A percentile compares a stretch with the other conserved stretches of the same genome.
Evolutionary conservation across 169 alveolate genomes (phyloP).

Genomic region (Cryptosporidium meleagridis): DNA sequence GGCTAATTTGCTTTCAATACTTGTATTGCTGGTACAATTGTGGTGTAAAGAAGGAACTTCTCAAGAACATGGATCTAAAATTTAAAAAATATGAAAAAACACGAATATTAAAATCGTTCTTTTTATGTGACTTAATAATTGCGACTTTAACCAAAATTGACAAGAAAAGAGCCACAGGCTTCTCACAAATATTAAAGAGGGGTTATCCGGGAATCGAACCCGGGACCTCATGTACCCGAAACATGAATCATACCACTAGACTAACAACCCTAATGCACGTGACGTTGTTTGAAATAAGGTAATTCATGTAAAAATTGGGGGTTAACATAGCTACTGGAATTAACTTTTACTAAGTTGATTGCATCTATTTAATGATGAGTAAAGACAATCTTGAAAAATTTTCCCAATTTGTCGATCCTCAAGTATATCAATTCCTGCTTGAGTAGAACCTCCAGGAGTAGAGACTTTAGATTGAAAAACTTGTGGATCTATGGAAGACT

Average conservation of each 20-base stretch:
- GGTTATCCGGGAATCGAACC: constrained; percentile 98
- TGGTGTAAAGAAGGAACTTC: too few species aligned
- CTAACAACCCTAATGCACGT: constrained; percentile 78
- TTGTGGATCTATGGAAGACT: neutral
- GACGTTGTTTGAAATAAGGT: too few species aligned
- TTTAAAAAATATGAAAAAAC: too few species aligned
- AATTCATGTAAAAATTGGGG: neutral
- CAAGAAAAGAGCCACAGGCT: neutral
- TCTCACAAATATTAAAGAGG: constrained; percentile 30
- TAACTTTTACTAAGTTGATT: constrained; percentile 15
- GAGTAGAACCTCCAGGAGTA: constrained; percentile 73
- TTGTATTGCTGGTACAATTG: too few species aligned
- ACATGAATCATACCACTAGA: constrained; percentile 99
- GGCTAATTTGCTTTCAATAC: too few species aligned
- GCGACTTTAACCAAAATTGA: too few species aligned
- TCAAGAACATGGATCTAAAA: too few species aligned
- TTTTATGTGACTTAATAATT: too few species aligned
- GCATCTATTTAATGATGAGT: constrained; percentile 17
- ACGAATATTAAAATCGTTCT: too few species aligned
- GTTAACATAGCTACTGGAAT: neutral
- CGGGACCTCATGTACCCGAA: constrained; percentile 99
- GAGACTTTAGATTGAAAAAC: constrained; percentile 49
- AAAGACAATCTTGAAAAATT: constrained; percentile 28
- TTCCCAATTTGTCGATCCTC: constrained; percentile 6
- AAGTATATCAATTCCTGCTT: constrained; percentile 62